Evolutionary conservation across 2,329 filamentous ascomycete genomes (phyloP).

Genomic region (Coleophoma cylindrospora): DNA sequence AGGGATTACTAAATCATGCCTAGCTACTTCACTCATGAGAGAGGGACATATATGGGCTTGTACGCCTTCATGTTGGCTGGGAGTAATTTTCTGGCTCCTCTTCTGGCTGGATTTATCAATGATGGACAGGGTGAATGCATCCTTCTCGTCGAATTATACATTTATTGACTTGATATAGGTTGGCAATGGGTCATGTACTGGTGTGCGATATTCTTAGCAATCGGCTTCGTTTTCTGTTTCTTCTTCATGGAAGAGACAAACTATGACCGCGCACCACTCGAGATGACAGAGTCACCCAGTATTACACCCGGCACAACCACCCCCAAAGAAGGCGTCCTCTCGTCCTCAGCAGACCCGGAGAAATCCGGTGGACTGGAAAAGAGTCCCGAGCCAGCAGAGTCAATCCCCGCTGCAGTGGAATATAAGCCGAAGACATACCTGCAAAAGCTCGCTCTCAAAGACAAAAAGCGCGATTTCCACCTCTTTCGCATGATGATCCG

Average conservation of each 20-base stretch:
- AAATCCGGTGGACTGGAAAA: constrained; percentile 1
- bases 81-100: constrained; percentile 37
- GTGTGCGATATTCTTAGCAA: constrained; percentile 46
- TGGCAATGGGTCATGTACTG: constrained; percentile 49
- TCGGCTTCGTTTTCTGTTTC: constrained; percentile 46
- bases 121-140: constrained; percentile 30
- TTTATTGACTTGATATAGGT: constrained; percentile 13
- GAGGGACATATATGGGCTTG: constrained; percentile 31
- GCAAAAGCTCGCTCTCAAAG: constrained; percentile 19
- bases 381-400: background rate
- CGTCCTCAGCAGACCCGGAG: constrained; percentile 9
- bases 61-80: constrained; percentile 38
- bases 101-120: constrained; percentile 44
- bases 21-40: constrained; percentile 31
- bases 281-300: constrained; percentile 2
- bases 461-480: constrained; percentile 20
- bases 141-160: background rate
- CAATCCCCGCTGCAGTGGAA: background rate
- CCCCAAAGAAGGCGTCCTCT: constrained; percentile 5
- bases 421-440: constrained; percentile 19
- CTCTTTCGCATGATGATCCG: constrained; percentile 23
- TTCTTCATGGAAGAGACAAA: constrained; percentile 57
- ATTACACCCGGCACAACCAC: constrained; percentile 7
- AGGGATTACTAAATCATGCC: background rate
- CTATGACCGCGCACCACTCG: constrained; percentile 16